Evolutionary conservation across 768 basidiomycete species (phyloP).

Genomic region (Mycena rebaudengoi): DNA sequence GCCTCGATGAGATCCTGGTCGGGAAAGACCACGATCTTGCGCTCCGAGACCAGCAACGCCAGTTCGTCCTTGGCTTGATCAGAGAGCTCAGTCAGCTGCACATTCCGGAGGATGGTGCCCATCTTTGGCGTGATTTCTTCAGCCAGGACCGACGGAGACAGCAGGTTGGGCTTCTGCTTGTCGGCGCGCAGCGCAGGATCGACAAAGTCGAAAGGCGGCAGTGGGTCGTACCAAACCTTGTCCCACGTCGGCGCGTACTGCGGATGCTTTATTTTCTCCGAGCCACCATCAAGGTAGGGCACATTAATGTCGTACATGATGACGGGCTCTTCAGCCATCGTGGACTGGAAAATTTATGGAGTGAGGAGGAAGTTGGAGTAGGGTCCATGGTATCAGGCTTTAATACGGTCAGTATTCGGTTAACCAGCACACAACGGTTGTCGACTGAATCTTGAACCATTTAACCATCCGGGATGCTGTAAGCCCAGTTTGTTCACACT

Average conservation of each 20-base stretch:
- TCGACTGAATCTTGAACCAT: too few species aligned
- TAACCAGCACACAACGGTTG: too few species aligned
- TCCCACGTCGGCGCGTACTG: conserved; percentile 29
- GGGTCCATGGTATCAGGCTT: too few species aligned
- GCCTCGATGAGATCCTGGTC: conserved; percentile 28
- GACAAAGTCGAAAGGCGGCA: conserved; percentile 25
- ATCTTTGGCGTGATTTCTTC: conserved; percentile 26
- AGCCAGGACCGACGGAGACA: background rate
- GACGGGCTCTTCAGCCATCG: too few species aligned
- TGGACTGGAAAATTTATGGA: too few species aligned
- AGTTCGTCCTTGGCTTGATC: conserved; percentile 28
- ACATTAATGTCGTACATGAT: too few species aligned
- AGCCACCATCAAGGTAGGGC: too few species aligned
- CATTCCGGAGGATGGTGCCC: conserved; percentile 26
- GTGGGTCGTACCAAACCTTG: conserved; percentile 25
- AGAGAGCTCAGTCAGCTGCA: conserved; percentile 19
- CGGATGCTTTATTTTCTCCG: too few species aligned
- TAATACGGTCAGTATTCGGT: too few species aligned
- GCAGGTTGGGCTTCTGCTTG: conserved; percentile 19
- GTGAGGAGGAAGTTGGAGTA: conserved; percentile 21
- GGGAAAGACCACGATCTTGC: conserved; percentile 29
- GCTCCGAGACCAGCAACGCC: conserved; percentile 26
- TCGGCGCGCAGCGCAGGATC: conserved; percentile 30
- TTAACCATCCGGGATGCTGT: too few species aligned
- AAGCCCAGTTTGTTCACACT: too few species aligned